Base-by-base conservation (phyloP, 139 green algal genomes). In the Coccomyxa sp. region DNA sequence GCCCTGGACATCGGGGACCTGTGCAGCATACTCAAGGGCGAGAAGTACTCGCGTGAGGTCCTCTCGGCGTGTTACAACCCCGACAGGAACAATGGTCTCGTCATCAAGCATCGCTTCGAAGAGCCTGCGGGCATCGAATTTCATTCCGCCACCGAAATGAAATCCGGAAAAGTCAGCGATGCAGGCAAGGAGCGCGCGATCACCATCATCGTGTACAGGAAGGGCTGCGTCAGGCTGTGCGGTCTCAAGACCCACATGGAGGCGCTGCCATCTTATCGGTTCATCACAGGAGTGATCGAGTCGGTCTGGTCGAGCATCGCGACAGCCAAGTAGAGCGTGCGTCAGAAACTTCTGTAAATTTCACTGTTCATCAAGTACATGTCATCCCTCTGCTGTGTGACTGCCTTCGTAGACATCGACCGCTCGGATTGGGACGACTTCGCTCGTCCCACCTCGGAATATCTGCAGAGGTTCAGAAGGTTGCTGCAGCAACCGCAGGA, bases 41-140 rank as follows among this genome's bases (percentile, higher is more conserved):
- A 58, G 44, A 58, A 58, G 44, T 58, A 58, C 44, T 58, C 44
- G 44, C 44, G 44, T 27, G 44, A 58, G 44, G 44, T 58, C 44
- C 44, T 58, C 44, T 58, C 44, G 44, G 44, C 44, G 14, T 58
- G 44, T 58, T 58, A 58, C 44, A 58, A 58, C 44, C 44, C 44
- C 44, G 44, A 58, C 44, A 58, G 44, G 14, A 58, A 58, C 44
- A 58, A 58, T 14, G 44, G 44, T 14, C 44, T 58, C 44, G 44
- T 58, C 44, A 58, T 58, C 44, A 58, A 58, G 44, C 44, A 58
- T 58, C 44, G 44, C 44, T 58, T 58, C 44, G 44, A 58, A 58
- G 44, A 58, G 44, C 44, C 44, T 58, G 12, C 44, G 44, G 44
- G 44, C 44, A 58, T 58, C 14, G 44, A 14, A 58, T 58, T 58